Conservation (phyloP, 2,329 filamentous ascomycete genomes). For the Fusarium neocosmosporiellum region DNA sequence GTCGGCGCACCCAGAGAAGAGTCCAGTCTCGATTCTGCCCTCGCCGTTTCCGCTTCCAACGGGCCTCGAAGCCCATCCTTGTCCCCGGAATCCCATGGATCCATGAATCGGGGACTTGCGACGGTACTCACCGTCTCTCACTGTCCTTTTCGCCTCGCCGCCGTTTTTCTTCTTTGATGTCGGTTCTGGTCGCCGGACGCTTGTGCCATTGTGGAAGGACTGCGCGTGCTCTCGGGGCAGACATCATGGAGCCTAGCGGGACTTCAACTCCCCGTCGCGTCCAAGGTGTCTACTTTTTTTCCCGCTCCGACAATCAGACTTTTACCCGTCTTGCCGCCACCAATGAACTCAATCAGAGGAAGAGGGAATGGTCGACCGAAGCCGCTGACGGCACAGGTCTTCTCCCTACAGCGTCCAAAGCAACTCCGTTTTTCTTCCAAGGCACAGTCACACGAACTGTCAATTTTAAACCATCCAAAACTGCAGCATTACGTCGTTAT, state of each 20-base stretch:
- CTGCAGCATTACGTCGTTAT: constrained; percentile 41
- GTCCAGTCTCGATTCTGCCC: constrained; percentile 25
- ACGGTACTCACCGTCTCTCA: constrained; percentile 10
- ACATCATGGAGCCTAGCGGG: not conserved
- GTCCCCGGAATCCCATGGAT: constrained; percentile 26
- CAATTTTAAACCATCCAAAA: constrained; percentile 5
- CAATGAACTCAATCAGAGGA: constrained; percentile 27
- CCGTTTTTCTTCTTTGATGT: constrained; percentile 4
- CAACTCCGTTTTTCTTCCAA: constrained; percentile 13
- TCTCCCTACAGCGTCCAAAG: constrained; percentile 10
- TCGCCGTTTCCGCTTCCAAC: not conserved
- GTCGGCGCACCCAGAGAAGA: constrained; percentile 14
- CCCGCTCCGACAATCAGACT: constrained; percentile 17
- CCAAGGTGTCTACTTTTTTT: not conserved
- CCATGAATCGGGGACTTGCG: constrained; percentile 15
- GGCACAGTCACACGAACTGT: constrained; percentile 21
- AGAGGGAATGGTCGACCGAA: constrained; percentile 21
- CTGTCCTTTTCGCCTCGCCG: constrained; percentile 1
- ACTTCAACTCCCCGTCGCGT: not conserved
- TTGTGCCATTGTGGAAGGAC: constrained; percentile 14
- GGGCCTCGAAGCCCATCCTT: constrained; percentile 9
- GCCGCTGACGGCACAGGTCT: constrained; percentile 31
- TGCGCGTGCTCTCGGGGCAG: constrained; percentile 8
- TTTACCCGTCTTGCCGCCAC: constrained; percentile 10
- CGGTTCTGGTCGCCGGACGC: not conserved